phyloP scores from a whole-genome alignment of 495 filamentous ascomycete genomes.

The Letharia columbiana region DNA sequence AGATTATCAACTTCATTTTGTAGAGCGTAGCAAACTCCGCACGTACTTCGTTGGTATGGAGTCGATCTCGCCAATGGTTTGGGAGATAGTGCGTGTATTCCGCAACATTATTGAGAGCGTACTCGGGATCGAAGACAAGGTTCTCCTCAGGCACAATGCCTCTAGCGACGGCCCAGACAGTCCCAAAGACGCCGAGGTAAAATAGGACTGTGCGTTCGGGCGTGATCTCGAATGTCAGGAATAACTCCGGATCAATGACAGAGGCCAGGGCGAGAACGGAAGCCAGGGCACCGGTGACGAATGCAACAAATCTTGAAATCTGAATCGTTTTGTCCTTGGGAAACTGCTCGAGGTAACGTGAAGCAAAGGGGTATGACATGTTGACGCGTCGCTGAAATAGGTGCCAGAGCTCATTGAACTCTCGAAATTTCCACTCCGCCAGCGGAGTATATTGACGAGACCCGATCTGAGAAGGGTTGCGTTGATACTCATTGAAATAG shows the following conservation, averaged over 20 bases:
- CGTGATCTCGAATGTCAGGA: slow-evolving; percentile 85
- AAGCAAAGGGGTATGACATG: slow-evolving; percentile 91
- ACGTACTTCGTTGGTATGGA: slow-evolving; percentile 80
- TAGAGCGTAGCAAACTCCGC: slow-evolving; percentile 82
- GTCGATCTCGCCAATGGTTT: slow-evolving; percentile 72
- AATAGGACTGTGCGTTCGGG: slow-evolving; percentile 75
- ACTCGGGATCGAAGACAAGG: slow-evolving; percentile 85
- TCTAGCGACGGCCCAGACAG: slow-evolving; percentile 70
- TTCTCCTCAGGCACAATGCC: slow-evolving; percentile 79
- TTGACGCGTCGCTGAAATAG: slow-evolving; percentile 80
- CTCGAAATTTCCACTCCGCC: slow-evolving; percentile 95
- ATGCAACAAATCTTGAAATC: slow-evolving; percentile 71
- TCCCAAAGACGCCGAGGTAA: slow-evolving; percentile 65
- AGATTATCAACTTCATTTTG: slow-evolving; percentile 80
- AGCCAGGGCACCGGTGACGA: slow-evolving; percentile 75
- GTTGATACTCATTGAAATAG: slow-evolving; percentile 93
- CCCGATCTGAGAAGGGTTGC: slow-evolving; percentile 74
- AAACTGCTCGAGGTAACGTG: slow-evolving; percentile 89
- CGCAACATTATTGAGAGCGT: slow-evolving; percentile 75
- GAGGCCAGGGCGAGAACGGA: slow-evolving; percentile 75
- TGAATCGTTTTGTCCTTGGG: slow-evolving; percentile 90
- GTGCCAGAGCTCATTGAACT: slow-evolving; percentile 95
- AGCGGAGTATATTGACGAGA: slow-evolving; percentile 85
- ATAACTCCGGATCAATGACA: slow-evolving; percentile 79
- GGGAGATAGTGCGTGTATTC: slow-evolving; percentile 88